These are phyloP conservation scores for Tieghemostelium lacteum DNA, from an alignment of 78 protist genomes.

Conservation along the genomic window DNA sequence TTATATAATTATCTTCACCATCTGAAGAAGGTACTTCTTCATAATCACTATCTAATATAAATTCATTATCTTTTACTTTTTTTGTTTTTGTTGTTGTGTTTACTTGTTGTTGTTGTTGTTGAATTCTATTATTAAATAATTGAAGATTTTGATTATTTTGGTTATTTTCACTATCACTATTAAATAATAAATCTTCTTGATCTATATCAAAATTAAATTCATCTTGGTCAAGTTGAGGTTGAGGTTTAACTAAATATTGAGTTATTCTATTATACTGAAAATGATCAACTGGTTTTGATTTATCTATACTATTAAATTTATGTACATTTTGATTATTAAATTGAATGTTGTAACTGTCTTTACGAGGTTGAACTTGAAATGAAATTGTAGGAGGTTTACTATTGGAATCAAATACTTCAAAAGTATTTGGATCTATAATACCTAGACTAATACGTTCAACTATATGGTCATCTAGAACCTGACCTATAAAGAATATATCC, in stretches of 20 bases:
- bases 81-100: not conserved
- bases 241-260: too few relatives aligned
- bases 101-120: not conserved
- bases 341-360: too few relatives aligned
- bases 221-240: too few relatives aligned
- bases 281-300: too few relatives aligned
- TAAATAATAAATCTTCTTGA: too few relatives aligned
- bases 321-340: too few relatives aligned
- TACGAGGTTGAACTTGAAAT: slow-evolving; percentile 47
- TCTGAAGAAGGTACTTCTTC: slow-evolving; percentile 12
- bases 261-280: too few relatives aligned
- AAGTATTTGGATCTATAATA: slow-evolving; percentile 31
- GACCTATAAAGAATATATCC: slow-evolving; percentile 30
- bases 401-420: slow-evolving; percentile 10
- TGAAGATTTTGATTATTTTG: not conserved
- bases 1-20: not conserved
- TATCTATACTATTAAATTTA: too few relatives aligned
- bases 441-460: slow-evolving; percentile 48
- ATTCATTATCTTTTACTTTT: not conserved
- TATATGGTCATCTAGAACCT: slow-evolving; percentile 16
- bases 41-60: slow-evolving; percentile 27
- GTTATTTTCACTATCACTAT: slow-evolving; percentile 2
- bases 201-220: too few relatives aligned
- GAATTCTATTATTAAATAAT: not conserved
- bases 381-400: not conserved